These are phyloP conservation scores for Cucumis cinereus DNA, from an alignment of 306 rosid species.

Conservation along the genomic window DNA sequence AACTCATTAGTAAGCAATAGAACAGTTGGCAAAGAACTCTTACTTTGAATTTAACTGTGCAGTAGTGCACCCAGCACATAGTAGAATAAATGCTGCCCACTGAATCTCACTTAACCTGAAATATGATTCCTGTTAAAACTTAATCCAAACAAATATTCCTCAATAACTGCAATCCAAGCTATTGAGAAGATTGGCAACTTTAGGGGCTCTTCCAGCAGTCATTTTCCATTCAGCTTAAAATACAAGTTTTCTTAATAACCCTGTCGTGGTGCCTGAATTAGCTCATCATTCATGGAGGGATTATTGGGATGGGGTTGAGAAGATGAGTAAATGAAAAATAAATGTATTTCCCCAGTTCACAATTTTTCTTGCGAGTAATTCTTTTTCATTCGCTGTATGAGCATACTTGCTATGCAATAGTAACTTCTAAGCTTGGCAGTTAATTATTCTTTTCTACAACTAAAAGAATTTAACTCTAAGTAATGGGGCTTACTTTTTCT, in stretches of 20 bases:
- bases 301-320: not conserved
- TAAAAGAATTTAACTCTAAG: not conserved
- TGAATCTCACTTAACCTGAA: conserved; percentile 91
- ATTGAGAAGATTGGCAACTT: not conserved
- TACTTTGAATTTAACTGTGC: conserved; percentile 88
- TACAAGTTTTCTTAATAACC: not conserved
- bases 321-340: not conserved
- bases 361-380: not conserved
- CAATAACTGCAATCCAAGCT: not conserved
- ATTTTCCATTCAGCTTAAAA: not conserved
- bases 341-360: not conserved
- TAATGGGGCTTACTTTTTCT: conserved; percentile 40
- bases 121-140: conserved; percentile 14
- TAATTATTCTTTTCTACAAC: not conserved
- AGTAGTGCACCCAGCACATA: conserved; percentile 89
- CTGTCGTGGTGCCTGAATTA: not conserved
- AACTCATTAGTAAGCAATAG: not conserved
- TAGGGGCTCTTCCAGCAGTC: not conserved
- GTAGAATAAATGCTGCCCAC: conserved; percentile 94
- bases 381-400: not conserved
- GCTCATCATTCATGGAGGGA: not conserved
- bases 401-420: not conserved
- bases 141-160: not conserved
- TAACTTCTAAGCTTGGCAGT: not conserved
- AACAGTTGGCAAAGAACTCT: conserved; percentile 12